Conservation (phyloP, 2,329 filamentous ascomycete species). For the Aspergillus hortae region DNA sequence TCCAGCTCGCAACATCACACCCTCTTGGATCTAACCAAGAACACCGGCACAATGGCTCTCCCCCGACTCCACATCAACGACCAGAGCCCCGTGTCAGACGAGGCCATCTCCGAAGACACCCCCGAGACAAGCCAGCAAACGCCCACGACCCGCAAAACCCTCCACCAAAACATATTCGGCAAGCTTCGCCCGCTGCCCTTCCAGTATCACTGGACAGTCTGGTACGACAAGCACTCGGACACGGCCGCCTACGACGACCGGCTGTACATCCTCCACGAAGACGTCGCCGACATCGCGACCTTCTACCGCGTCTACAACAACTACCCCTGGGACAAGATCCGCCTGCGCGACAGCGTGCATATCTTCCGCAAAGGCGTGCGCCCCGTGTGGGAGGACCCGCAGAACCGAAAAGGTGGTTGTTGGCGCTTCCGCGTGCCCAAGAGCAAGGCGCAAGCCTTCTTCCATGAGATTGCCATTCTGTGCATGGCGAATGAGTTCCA, state of each 20-base stretch:
- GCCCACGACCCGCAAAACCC: conserved; percentile 29
- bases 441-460: conserved; percentile 55
- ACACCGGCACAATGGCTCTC: conserved; percentile 14
- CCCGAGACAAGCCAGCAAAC: neutral
- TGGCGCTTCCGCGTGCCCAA: conserved; percentile 93
- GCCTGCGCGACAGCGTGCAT: conserved; percentile 73
- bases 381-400: conserved; percentile 79
- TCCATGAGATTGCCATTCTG: conserved; percentile 34
- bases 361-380: conserved; percentile 75
- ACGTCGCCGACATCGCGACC: conserved; percentile 41
- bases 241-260: conserved; percentile 27
- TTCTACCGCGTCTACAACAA: conserved; percentile 84
- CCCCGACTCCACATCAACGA: conserved; percentile 21
- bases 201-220: conserved; percentile 47
- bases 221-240: conserved; percentile 44
- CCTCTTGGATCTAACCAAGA: too few relatives aligned
- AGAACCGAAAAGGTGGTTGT: conserved; percentile 79
- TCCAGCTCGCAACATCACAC: neutral
- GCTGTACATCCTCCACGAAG: conserved; percentile 37
- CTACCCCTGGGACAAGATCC: conserved; percentile 70
- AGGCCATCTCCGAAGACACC: conserved; percentile 4
- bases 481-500: conserved; percentile 40
- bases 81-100: conserved; percentile 15
- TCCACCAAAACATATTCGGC: conserved; percentile 43
- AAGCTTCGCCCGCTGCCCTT: conserved; percentile 46